Conservation (phyloP, 2,329 filamentous ascomycete species). For the Colletotrichum noveboracense region DNA sequence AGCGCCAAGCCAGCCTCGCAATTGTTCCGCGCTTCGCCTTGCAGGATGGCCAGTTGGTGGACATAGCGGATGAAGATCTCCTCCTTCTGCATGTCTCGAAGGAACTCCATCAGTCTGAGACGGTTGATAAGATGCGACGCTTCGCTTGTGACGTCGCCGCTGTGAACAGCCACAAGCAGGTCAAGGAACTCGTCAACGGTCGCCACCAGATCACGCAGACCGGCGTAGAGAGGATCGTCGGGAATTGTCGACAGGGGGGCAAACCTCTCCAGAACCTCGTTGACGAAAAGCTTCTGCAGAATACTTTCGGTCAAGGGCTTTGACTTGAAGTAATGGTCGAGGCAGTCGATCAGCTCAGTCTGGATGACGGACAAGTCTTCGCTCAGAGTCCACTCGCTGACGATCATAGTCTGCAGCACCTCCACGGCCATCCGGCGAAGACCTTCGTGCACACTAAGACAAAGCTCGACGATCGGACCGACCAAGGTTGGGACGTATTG, state of each 20-base stretch:
- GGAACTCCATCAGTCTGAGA: slow-evolving; percentile 90
- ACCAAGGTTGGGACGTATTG: slow-evolving; percentile 96
- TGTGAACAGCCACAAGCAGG: slow-evolving; percentile 87
- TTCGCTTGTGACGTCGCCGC: slow-evolving; percentile 74
- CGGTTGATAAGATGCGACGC: slow-evolving; percentile 87
- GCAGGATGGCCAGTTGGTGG: slow-evolving; percentile 83
- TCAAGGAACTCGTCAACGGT: slow-evolving; percentile 92
- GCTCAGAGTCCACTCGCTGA: slow-evolving; percentile 96
- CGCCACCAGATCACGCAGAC: slow-evolving; percentile 78
- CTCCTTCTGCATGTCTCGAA: slow-evolving; percentile 95
- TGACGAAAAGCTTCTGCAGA: slow-evolving; percentile 89
- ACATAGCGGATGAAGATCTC: slow-evolving; percentile 97
- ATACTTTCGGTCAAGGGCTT: slow-evolving; percentile 88
- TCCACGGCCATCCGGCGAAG: slow-evolving; percentile 89
- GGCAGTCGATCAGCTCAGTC: slow-evolving; percentile 93
- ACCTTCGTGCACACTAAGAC: slow-evolving; percentile 92
- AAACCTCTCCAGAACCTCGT: slow-evolving; percentile 83
- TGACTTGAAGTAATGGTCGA: slow-evolving; percentile 89
- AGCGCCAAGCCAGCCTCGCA: slow-evolving; percentile 90
- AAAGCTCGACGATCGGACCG: slow-evolving; percentile 89
- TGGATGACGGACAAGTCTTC: slow-evolving; percentile 91
- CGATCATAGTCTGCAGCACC: slow-evolving; percentile 95
- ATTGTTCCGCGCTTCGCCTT: slow-evolving; percentile 76
- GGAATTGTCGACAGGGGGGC: slow-evolving; percentile 68
- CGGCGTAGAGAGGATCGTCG: slow-evolving; percentile 76